Conservation (phyloP, 345 rosid species). For the Acer negundo region DNA sequence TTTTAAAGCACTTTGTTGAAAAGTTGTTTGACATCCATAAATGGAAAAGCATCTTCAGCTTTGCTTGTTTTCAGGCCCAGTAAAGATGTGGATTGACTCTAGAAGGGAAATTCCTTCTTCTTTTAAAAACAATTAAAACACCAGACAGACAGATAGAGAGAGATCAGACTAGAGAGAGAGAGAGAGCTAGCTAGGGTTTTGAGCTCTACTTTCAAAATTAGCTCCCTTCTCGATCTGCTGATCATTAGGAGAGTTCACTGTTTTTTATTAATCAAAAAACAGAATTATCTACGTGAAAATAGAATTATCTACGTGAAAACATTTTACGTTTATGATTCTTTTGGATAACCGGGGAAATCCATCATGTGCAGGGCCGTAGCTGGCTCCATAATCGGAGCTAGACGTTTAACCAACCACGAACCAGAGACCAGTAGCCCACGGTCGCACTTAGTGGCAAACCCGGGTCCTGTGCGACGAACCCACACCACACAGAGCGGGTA, state of each 20-base stretch:
- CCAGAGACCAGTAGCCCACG: too few relatives aligned
- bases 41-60: constrained; percentile 33
- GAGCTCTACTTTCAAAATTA: constrained; percentile 8
- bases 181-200: constrained; percentile 27
- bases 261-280: too few relatives aligned
- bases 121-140: not conserved
- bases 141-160: not conserved
- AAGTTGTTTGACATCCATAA: constrained; percentile 33
- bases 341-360: too few relatives aligned
- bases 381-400: too few relatives aligned
- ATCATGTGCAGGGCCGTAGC: too few relatives aligned
- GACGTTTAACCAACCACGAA: too few relatives aligned
- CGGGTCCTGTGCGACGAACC: too few relatives aligned
- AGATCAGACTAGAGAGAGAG: not conserved
- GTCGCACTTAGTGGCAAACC: too few relatives aligned
- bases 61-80: constrained; percentile 30
- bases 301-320: too few relatives aligned
- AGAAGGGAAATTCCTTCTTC: constrained; percentile 22
- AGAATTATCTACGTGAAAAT: too few relatives aligned
- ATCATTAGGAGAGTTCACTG: not conserved
- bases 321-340: too few relatives aligned
- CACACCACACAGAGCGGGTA: too few relatives aligned
- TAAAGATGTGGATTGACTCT: constrained; percentile 23
- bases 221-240: not conserved
- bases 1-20: constrained; percentile 23